These are phyloP conservation scores for Pichia membranifaciens DNA, from an alignment of 805 yeast species.

Conservation along the genomic window DNA sequence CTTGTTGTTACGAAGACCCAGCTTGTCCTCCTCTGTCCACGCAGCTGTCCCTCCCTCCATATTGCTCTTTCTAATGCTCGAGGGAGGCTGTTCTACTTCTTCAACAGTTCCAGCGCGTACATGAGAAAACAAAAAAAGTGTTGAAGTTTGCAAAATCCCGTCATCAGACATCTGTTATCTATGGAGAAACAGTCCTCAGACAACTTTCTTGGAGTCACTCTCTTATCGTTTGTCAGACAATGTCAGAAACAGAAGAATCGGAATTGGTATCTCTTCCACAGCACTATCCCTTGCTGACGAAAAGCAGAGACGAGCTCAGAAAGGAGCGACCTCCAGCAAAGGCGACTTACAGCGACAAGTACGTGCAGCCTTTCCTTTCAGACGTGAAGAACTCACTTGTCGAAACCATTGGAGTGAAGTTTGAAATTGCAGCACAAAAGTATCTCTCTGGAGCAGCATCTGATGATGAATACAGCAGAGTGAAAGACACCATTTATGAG, in stretches of 20 bases:
- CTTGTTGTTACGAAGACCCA: background rate
- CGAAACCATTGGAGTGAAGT: constrained; percentile 12
- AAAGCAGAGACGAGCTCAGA: constrained; percentile 12
- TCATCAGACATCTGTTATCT: too few species aligned
- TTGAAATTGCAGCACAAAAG: constrained; percentile 19
- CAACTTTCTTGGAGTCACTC: too few species aligned
- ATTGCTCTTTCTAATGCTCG: too few species aligned
- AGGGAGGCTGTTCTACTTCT: background rate
- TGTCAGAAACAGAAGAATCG: background rate
- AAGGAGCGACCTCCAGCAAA: constrained; percentile 4
- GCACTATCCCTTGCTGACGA: constrained; percentile 21
- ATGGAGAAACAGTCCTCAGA: too few species aligned
- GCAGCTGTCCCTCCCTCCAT: background rate
- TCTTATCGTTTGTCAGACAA: too few species aligned
- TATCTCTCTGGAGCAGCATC: constrained; percentile 13
- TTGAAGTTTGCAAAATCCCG: background rate
- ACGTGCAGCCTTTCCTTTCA: background rate
- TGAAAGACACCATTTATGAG: constrained; percentile 10
- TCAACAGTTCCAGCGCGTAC: background rate
- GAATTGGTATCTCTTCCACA: constrained; percentile 15
- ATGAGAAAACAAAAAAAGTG: background rate
- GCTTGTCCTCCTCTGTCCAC: background rate
- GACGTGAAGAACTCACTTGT: constrained; percentile 7
- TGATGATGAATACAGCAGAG: constrained; percentile 14
- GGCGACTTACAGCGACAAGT: constrained; percentile 5